phyloP scores from a whole-genome alignment of 2,329 filamentous ascomycete species.

The Claviceps sp. region DNA sequence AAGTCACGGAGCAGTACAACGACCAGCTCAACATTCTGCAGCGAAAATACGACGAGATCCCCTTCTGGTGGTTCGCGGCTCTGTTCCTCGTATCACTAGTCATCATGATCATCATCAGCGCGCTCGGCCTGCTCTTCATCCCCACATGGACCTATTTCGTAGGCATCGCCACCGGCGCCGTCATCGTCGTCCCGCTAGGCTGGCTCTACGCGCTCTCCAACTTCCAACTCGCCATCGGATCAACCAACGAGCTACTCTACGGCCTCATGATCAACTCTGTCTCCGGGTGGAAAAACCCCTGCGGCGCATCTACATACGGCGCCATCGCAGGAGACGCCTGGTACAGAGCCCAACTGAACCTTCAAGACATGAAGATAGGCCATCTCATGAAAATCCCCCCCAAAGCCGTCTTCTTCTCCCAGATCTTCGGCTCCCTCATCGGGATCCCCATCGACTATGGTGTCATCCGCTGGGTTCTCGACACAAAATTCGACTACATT shows the following conservation, averaged over 20 bases:
- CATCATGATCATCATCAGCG: slow-evolving; percentile 36
- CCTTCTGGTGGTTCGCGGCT: slow-evolving; percentile 41
- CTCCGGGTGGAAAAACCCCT: slow-evolving; percentile 38
- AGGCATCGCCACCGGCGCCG: slow-evolving; percentile 37
- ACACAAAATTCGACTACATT: slow-evolving; percentile 41
- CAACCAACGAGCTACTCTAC: slow-evolving; percentile 46
- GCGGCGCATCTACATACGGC: slow-evolving; percentile 43
- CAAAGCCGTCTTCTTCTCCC: slow-evolving; percentile 44
- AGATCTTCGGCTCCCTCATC: slow-evolving; percentile 44
- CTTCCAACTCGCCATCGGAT: slow-evolving; percentile 37
- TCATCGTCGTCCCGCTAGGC: slow-evolving; percentile 42
- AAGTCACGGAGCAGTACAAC: slow-evolving; percentile 40
- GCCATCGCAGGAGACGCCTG: slow-evolving; percentile 48
- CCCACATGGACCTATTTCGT: slow-evolving; percentile 48
- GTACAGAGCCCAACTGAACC: slow-evolving; percentile 43
- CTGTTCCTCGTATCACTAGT: slow-evolving; percentile 36
- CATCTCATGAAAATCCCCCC: slow-evolving; percentile 51
- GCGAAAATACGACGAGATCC: slow-evolving; percentile 33
- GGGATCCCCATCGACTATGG: slow-evolving; percentile 49
- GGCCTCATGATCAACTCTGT: slow-evolving; percentile 44
- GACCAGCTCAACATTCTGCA: slow-evolving; percentile 47
- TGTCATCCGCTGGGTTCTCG: slow-evolving; percentile 45
- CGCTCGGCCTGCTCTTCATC: slow-evolving; percentile 39
- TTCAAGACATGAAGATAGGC: slow-evolving; percentile 51
- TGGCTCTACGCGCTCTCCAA: slow-evolving; percentile 49